phyloP scores from a whole-genome alignment of 2,329 filamentous ascomycete genomes.

The Colletotrichum musicola region DNA sequence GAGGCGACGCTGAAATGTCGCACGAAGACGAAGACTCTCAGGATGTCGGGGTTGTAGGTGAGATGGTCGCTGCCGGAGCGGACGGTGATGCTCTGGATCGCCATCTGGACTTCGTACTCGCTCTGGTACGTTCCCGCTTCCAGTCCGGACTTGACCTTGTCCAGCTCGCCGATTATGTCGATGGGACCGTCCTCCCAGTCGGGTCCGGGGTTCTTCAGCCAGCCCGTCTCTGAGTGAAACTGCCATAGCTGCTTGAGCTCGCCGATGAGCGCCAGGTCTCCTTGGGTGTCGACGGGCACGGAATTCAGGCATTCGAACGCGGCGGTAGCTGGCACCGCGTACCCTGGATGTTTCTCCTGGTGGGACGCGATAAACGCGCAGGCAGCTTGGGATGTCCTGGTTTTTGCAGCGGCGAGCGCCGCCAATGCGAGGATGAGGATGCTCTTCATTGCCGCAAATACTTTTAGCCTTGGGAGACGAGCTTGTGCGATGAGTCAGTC shows the following conservation, averaged over 20 bases:
- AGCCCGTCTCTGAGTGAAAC: not conserved
- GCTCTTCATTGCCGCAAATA: not conserved
- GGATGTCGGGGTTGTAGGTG: slow-evolving; percentile 1
- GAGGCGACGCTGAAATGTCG: not conserved
- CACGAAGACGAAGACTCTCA: not conserved
- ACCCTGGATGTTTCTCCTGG: too few relatives aligned
- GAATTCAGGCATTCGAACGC: slow-evolving; percentile 2
- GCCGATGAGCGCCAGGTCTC: not conserved
- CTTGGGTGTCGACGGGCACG: slow-evolving; percentile 4
- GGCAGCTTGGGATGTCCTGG: not conserved
- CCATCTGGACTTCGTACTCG: slow-evolving; percentile 5
- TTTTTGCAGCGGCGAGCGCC: slow-evolving; percentile 4
- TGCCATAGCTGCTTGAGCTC: slow-evolving; percentile 13
- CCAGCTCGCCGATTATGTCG: slow-evolving; percentile 6
- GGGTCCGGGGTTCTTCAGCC: slow-evolving; percentile 7
- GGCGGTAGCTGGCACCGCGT: not conserved
- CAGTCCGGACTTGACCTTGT: slow-evolving; percentile 10
- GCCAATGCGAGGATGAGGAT: not conserved
- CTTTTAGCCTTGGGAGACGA: too few relatives aligned
- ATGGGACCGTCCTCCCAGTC: slow-evolving; percentile 13
- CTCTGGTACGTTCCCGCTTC: not conserved
- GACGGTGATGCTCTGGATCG: slow-evolving; percentile 17
- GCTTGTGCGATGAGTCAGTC: too few relatives aligned
- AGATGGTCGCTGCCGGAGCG: slow-evolving; percentile 8
- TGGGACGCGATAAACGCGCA: not conserved